phyloP scores from a whole-genome alignment of 495 filamentous ascomycete genomes.

The Penicillium riverlandense region DNA sequence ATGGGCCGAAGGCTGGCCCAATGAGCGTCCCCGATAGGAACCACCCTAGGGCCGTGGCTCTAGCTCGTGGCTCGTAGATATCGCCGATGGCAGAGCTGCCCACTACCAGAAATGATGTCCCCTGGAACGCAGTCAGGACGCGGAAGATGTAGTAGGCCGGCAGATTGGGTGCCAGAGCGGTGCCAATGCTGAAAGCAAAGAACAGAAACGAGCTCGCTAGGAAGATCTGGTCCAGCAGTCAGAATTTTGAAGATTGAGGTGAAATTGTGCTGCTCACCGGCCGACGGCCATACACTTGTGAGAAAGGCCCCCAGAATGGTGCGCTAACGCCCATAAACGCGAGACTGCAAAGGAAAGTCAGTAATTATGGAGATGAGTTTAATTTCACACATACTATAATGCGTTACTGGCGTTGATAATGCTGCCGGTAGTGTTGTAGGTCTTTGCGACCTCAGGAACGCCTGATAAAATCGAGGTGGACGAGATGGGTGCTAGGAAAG shows the following conservation, averaged over 20 bases:
- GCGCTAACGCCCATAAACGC: conserved; percentile 63
- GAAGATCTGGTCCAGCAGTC: conserved; percentile 38
- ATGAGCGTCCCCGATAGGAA: conserved; percentile 63
- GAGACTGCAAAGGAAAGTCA: conserved; percentile 18
- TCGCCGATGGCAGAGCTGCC: conserved; percentile 60
- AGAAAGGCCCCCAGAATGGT: conserved; percentile 60
- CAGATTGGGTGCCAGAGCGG: conserved; percentile 59
- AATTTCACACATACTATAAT: conserved; percentile 31
- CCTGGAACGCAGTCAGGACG: conserved; percentile 62
- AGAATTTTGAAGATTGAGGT: not conserved
- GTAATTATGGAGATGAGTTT: too few species aligned
- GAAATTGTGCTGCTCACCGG: conserved; percentile 31
- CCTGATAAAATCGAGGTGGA: conserved; percentile 64
- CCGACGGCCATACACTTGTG: conserved; percentile 58
- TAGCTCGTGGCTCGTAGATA: conserved; percentile 56
- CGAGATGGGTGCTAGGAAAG: conserved; percentile 61
- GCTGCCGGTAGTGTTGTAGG: conserved; percentile 53
- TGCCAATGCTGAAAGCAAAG: conserved; percentile 56
- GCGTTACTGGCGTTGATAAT: conserved; percentile 66
- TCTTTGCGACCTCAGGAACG: conserved; percentile 57
- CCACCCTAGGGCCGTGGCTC: conserved; percentile 63
- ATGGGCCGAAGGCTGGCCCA: conserved; percentile 64
- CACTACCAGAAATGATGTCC: conserved; percentile 60
- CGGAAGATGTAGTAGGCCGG: conserved; percentile 64
- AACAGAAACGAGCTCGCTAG: conserved; percentile 51